Evolutionary conservation across 768 basidiomycete genomes (phyloP).

Genomic region (Heimioporus sp.): DNA sequence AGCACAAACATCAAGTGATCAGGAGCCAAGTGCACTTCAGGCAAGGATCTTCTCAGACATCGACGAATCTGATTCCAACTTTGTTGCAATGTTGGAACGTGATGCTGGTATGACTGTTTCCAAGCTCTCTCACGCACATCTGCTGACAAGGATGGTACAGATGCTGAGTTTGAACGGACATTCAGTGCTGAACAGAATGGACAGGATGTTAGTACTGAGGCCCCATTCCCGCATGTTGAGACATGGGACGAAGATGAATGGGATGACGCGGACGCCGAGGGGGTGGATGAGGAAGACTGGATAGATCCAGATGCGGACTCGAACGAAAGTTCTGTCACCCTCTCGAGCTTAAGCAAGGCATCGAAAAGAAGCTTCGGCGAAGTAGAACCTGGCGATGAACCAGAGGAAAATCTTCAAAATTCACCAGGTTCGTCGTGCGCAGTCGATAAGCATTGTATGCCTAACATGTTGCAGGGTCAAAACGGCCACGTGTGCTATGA

Average conservation of each 20-base stretch:
- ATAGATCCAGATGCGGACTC: conserved; percentile 47
- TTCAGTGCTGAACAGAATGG: conserved; percentile 14
- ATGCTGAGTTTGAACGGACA: conserved; percentile 27
- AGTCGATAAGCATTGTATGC: neutral
- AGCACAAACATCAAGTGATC: conserved; percentile 10
- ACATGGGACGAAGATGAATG: conserved; percentile 34
- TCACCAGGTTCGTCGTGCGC: conserved; percentile 44
- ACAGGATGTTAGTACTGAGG: conserved; percentile 19
- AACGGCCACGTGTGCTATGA: conserved; percentile 44
- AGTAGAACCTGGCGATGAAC: conserved; percentile 43
- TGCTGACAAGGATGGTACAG: conserved; percentile 9
- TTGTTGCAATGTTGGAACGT: conserved; percentile 24
- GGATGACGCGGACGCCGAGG: conserved; percentile 41
- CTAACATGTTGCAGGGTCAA: conserved; percentile 34
- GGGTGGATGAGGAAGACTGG: conserved; percentile 44
- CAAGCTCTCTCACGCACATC: neutral
- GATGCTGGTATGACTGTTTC: conserved; percentile 27
- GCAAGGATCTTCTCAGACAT: conserved; percentile 10
- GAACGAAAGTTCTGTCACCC: conserved; percentile 51
- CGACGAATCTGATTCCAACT: conserved; percentile 31
- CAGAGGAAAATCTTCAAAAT: conserved; percentile 30
- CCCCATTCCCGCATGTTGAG: conserved; percentile 10
- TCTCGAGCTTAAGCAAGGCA: conserved; percentile 55
- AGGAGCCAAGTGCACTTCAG: conserved; percentile 6
- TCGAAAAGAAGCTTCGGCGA: conserved; percentile 52